Base-by-base conservation (phyloP, 106 monocot species). In the Cymbidium sinense region DNA sequence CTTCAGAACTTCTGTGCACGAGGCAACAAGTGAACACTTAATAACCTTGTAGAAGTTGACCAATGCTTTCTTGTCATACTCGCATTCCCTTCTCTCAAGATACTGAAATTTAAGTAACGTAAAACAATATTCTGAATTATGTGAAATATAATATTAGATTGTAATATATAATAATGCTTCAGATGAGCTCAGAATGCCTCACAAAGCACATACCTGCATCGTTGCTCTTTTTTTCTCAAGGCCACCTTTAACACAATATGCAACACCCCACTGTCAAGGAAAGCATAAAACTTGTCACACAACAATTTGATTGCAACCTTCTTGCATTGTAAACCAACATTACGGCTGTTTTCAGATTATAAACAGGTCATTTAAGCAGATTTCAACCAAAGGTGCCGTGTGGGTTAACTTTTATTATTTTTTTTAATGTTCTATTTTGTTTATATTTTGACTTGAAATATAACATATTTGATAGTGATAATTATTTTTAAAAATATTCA, bases 11-110 rank as follows among this genome's bases (percentile, higher is more conserved):
- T 35, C 19, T 33, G 28, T 37, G 4, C 7, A 35, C 20, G 17
- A 7, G 18, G 35, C 12, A 25, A n/a, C 37, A 39, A n/a, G 13
- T 74, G 23, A 74, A 44, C 74, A 39, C 54, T 29, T 67, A 67
- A 4, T 76, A 58, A 95, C 95, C 90, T 80, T 82, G 77, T 93
- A 95, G 74, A 95, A 95, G 67, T 84, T 82, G 11, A 95, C 81
- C 17, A 73, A 77, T 29, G 86, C 75, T 70, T 95, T 92, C 78
- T 82, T 79, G 77, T 95, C 95, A 76, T 95, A 95, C 73, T 95
- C 95, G n/a, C 92, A 93, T 86, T 95, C 95, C 80, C 95, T 88
- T 80, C 76, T 90, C 83, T 92, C 92, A 80, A 95, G 70, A 86
- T 88, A 95, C 95, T 95, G 86, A 72, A 81, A 75, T 29, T 33